phyloP scores from a whole-genome alignment of 225 moss, liverwort and hornwort species.

The Bryoerythrophyllum caledonicum region DNA sequence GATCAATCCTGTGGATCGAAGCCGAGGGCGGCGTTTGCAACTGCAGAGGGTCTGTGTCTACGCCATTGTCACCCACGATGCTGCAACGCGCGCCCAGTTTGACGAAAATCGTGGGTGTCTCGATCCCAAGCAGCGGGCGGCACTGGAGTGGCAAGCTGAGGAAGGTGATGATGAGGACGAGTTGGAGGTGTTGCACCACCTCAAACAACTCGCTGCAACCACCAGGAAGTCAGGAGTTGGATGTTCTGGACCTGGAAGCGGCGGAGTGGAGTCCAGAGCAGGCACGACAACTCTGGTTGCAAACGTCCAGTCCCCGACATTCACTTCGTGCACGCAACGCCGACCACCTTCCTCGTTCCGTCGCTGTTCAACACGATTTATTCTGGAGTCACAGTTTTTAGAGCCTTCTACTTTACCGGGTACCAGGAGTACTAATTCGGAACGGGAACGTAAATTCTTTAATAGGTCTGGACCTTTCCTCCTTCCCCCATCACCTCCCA shows the following conservation, averaged over 20 bases:
- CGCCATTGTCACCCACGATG: neutral
- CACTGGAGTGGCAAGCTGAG: conserved; percentile 20
- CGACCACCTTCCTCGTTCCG: neutral
- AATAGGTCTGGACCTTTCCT: no score
- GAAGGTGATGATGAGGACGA: conserved; percentile 3
- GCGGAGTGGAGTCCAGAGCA: neutral
- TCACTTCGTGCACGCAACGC: neutral
- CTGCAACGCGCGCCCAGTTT: neutral
- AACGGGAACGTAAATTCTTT: no score
- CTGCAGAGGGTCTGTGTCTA: neutral
- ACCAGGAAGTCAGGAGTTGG: neutral
- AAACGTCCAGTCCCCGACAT: neutral
- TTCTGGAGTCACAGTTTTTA: no score
- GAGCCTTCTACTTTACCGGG: no score
- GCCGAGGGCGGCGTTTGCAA: neutral
- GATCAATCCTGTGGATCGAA: neutral
- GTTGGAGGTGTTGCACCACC: conserved; percentile 6
- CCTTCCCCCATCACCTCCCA: neutral
- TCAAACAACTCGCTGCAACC: neutral
- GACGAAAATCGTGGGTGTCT: neutral
- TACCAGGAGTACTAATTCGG: no score
- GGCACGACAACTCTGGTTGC: neutral
- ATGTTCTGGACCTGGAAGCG: neutral
- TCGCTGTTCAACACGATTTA: neutral
- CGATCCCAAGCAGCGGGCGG: neutral